These are phyloP conservation scores for Rubia occidens DNA, from an alignment of 305 asterid species.

Conservation along the genomic window DNA sequence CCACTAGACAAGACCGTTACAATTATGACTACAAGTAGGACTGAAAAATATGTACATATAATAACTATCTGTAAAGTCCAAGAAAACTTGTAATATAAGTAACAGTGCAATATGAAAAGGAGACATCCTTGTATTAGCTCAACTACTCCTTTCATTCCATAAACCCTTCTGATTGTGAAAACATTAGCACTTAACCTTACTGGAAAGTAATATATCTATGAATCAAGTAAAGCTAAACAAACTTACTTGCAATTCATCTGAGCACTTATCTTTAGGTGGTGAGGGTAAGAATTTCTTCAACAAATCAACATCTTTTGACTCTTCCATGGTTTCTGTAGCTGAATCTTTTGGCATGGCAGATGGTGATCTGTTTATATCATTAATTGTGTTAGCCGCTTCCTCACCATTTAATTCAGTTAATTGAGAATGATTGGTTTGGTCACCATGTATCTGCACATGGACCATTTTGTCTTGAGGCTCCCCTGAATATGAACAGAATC, in stretches of 20 bases:
- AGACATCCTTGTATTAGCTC: background rate
- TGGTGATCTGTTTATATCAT: conserved; percentile 34
- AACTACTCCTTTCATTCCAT: background rate
- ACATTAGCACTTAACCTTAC: background rate
- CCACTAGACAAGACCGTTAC: background rate
- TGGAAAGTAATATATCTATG: background rate
- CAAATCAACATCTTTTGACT: conserved; percentile 44
- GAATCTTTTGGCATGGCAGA: conserved; percentile 42
- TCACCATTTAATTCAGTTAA: conserved; percentile 36
- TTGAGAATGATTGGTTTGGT: conserved; percentile 47
- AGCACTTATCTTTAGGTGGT: conserved; percentile 60
- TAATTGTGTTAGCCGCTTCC: conserved; percentile 30
- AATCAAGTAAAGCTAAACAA: background rate
- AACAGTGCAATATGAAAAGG: background rate
- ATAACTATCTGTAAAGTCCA: background rate
- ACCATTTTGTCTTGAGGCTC: conserved; percentile 38
- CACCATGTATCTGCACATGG: conserved; percentile 36
- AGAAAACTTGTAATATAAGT: background rate
- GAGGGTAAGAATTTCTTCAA: conserved; percentile 69
- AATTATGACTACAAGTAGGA: background rate
- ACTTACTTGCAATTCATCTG: conserved; percentile 82
- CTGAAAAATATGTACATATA: background rate
- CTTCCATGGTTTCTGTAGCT: conserved; percentile 37
- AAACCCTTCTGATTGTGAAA: background rate
- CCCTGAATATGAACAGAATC: conserved; percentile 33